phyloP scores from a whole-genome alignment of 352 stramenopile species.

The Globisporangium nagaii region DNA sequence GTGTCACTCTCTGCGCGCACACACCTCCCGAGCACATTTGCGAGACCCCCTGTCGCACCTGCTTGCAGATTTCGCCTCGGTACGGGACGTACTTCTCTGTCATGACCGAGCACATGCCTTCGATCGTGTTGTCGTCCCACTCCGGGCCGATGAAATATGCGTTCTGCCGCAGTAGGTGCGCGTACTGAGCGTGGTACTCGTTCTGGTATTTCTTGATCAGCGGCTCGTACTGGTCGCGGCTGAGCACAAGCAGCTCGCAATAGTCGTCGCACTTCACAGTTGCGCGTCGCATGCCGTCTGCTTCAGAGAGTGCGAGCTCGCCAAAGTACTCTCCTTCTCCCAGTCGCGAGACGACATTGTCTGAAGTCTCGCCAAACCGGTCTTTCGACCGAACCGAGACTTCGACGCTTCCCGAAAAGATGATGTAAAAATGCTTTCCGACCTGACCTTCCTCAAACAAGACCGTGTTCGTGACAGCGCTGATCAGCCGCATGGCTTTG shows the following conservation, averaged over 20 bases:
- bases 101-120: constrained; percentile 84
- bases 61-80: constrained; percentile 68
- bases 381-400: constrained; percentile 68
- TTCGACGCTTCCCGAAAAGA: constrained; percentile 69
- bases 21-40: neutral
- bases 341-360: constrained; percentile 62
- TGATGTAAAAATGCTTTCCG: constrained; percentile 80
- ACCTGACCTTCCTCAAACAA: constrained; percentile 78
- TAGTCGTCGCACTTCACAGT: constrained; percentile 69
- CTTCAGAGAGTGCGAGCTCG: constrained; percentile 66
- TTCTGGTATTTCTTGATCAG: constrained; percentile 84
- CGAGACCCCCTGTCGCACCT: constrained; percentile 28
- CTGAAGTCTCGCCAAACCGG: constrained; percentile 58
- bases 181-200: constrained; percentile 77
- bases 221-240: constrained; percentile 76
- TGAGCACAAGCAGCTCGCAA: constrained; percentile 69
- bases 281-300: constrained; percentile 56
- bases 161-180: constrained; percentile 71
- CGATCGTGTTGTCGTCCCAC: constrained; percentile 79
- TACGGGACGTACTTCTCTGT: constrained; percentile 77
- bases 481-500: constrained; percentile 77
- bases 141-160: constrained; percentile 70
- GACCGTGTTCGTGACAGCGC: constrained; percentile 70
- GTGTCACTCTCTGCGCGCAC: too few species aligned
- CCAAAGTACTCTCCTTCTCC: constrained; percentile 76